Base-by-base conservation (phyloP, 2,329 filamentous ascomycete genomes). In the Boeremia lycopersici region DNA sequence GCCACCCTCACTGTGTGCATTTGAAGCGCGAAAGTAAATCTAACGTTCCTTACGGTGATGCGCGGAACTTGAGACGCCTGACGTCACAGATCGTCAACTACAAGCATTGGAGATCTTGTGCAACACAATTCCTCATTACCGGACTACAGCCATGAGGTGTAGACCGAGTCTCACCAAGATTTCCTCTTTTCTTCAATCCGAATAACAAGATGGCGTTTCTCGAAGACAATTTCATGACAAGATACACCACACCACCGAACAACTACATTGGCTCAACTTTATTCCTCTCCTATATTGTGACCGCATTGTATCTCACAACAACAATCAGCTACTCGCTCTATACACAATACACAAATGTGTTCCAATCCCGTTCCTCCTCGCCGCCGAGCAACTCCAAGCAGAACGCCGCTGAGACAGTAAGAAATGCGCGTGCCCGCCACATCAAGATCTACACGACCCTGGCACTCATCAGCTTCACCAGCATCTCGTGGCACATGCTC, bases 401-500 rank as follows among this genome's bases (percentile, higher is more conserved):
- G n/a, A 49, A 55, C 9, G 33, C 11, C 31, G 19, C 45, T 50
- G 53, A 39, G 9, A 53, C 38, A 11, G 43, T 59, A 5, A 57
- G 59, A 19, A 35, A 48, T 30, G 67, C 61, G 23, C 63, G 64
- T 15, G 55, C 51, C 13, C 58, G 62, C 10, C 67, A 71, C 17
- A 57, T 72, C 42, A 67, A 65, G 12, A 64, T 69, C 35, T 71
- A 72, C 47, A 53, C 62, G 5, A 56, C 62, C 25, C 56, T 73
- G 6, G 65, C 68, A 2, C 59, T 62, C 1, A 44, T 70, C 26
- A 69, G 63, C 47, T 73, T 74, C 48, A 57, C 60, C 3, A 61
- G 61, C 2, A 48, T 73, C 1, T 69, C 68, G 0, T 71, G 65
- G 39, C 59, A 72, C 42, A 73, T 74, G 70, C 62, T 69, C 13